These are phyloP conservation scores for Lactarius vividus DNA, from an alignment of 768 basidiomycete genomes.

Conservation along the genomic window DNA sequence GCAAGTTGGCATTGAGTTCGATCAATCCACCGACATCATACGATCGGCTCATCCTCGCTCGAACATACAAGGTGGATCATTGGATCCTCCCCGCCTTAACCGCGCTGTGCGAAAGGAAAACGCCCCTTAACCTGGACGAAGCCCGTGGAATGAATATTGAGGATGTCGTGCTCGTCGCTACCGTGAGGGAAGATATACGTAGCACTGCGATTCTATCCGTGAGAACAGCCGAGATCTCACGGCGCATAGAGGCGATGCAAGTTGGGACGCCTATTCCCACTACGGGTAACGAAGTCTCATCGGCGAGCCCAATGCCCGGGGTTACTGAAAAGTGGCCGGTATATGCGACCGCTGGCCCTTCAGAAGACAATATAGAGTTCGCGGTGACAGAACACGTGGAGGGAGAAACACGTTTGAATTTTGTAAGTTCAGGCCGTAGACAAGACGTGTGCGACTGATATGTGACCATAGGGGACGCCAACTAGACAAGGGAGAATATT, in stretches of 20 bases:
- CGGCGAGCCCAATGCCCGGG: neutral
- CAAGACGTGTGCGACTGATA: neutral
- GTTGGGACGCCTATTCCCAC: too few species aligned
- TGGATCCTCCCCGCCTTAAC: conserved; percentile 18
- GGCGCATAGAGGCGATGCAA: neutral
- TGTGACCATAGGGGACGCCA: neutral
- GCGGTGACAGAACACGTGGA: neutral
- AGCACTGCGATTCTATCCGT: neutral
- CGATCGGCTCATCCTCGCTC: conserved; percentile 16
- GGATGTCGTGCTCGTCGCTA: conserved; percentile 17
- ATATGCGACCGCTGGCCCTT: neutral
- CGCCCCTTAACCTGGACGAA: conserved; percentile 14
- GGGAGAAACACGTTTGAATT: neutral
- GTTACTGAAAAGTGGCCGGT: neutral
- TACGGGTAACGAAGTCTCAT: neutral
- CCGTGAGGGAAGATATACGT: conserved; percentile 12
- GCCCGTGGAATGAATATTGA: conserved; percentile 13
- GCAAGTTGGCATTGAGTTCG: conserved; percentile 7
- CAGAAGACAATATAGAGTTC: neutral
- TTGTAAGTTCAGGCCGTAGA: neutral
- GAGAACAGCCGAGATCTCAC: neutral
- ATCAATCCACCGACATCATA: conserved; percentile 6
- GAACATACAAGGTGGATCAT: conserved; percentile 5
- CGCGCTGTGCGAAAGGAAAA: conserved; percentile 10
- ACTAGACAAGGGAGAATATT: neutral